Base-by-base conservation (phyloP, 2,329 filamentous ascomycete genomes). In the Sporothrix euskadiensis region DNA sequence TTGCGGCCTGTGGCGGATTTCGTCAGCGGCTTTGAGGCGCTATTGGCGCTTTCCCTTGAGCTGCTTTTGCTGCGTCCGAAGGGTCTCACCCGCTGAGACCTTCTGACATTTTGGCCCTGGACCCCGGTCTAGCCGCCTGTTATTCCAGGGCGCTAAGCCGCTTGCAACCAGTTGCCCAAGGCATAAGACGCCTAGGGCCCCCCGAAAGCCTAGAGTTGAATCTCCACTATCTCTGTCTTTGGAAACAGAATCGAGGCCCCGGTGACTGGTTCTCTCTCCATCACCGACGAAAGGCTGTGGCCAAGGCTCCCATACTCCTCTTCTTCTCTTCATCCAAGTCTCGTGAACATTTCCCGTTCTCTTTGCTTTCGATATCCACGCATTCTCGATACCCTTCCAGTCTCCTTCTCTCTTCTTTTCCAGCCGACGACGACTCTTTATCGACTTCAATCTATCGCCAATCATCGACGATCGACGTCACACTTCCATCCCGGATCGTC, bases 191-290 rank as follows among this genome's bases (percentile, higher is more conserved):
- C 41, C 41, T 12, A 41, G 9, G 39, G 39, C 5, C 39, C 39
- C 9, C 16, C 16, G n/a, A n/a, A n/a, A n/a, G n/a, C n/a, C n/a
- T n/a, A n/a, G n/a, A n/a, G n/a, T n/a, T 39, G 47, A 19, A 32
- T 47, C 69, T 71, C 69, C 69, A 71, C 69, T 71, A 61, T 57
- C 68, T 71, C 69, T 39, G 35, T 41, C 52, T 70, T 70, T 16
- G 61, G 69, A 44, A 71, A 30, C 35, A 49, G 35, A 32, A 44
- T 57, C 49, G 32, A 54, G 69, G 52, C 39, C n/a, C 69, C 6
- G 22, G 69, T 59, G 69, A 59, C 69, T 71, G 32, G 16, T 30
- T 41, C 32, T 30, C 41, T 47, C 35, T 35, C 35, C 35, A 49
- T 49, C 22, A 54, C 30, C 7, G 26, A 41, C 66, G 65, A 54